A percentile compares a stretch with the other conserved stretches of the same genome.
These are phyloP conservation scores for Lichenothelia convexa DNA, from an alignment of 495 filamentous ascomycete genomes.

Conservation along the genomic window DNA sequence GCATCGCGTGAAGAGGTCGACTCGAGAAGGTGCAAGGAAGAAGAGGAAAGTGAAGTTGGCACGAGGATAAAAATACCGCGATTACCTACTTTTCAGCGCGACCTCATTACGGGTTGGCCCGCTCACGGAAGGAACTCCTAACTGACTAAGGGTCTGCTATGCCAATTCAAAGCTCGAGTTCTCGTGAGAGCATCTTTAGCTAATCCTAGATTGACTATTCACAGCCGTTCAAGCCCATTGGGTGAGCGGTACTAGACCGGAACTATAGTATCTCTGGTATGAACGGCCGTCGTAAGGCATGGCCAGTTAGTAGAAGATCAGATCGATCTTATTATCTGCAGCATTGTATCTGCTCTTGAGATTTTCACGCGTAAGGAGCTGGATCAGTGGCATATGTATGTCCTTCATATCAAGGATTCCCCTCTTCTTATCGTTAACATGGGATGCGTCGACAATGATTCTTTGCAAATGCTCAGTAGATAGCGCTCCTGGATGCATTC, in stretches of 20 bases:
- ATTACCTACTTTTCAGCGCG: too few relatives aligned
- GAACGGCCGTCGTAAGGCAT: neutral
- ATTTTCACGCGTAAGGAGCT: conserved; percentile 45
- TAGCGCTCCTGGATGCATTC: conserved; percentile 37
- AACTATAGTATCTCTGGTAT: neutral
- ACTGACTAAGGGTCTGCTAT: neutral
- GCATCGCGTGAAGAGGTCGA: too few relatives aligned
- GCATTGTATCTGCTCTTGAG: conserved; percentile 50
- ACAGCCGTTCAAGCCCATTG: neutral
- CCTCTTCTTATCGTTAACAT: conserved; percentile 82
- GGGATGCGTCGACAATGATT: conserved; percentile 73
- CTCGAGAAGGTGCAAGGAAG: too few relatives aligned
- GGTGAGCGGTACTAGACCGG: neutral
- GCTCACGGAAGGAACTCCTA: too few relatives aligned
- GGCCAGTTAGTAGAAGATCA: conserved; percentile 34
- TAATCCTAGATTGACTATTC: neutral
- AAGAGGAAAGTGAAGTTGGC: too few relatives aligned
- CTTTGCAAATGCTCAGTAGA: conserved; percentile 49
- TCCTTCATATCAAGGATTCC: conserved; percentile 89
- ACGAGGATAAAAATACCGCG: too few relatives aligned
- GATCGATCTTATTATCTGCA: conserved; percentile 28
- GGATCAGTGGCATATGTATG: conserved; percentile 54
- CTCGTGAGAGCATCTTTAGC: neutral
- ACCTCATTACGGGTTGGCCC: too few relatives aligned
- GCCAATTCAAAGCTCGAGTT: neutral